A percentile compares a stretch with the other conserved stretches of the same genome.
phyloP scores from a whole-genome alignment of 2,329 filamentous ascomycete genomes.

The Aspergillus sp. region DNA sequence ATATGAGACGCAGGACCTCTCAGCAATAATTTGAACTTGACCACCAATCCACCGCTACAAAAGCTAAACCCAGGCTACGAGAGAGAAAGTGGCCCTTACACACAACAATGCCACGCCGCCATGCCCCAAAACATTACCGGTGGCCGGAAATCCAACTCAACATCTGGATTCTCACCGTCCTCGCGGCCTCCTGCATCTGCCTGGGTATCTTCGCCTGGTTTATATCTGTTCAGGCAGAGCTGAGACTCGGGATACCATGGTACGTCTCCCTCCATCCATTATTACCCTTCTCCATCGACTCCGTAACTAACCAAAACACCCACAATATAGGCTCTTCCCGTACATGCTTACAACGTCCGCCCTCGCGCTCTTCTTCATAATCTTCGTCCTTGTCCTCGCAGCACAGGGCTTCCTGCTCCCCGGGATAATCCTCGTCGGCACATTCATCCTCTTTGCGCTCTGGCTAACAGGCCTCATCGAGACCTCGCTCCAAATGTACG shows the following conservation, averaged over 20 bases:
- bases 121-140: constrained; percentile 52
- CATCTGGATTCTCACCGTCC: constrained; percentile 63
- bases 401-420: constrained; percentile 58
- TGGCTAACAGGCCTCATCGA: constrained; percentile 64
- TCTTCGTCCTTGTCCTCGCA: constrained; percentile 58
- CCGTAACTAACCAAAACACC: background rate
- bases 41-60: background rate
- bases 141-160: constrained; percentile 67
- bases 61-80: background rate
- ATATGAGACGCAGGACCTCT: background rate
- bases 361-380: constrained; percentile 58
- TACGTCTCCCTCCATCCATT: constrained; percentile 33
- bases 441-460: constrained; percentile 62
- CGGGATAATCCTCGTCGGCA: constrained; percentile 58
- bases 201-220: constrained; percentile 63
- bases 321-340: constrained; percentile 58
- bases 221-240: constrained; percentile 56
- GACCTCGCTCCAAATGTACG: constrained; percentile 62
- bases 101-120: constrained; percentile 31
- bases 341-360: constrained; percentile 60
- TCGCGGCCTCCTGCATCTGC: constrained; percentile 57
- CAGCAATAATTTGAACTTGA: background rate
- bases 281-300: background rate
- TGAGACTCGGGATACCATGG: constrained; percentile 61
- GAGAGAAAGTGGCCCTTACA: background rate